phyloP scores from a whole-genome alignment of 169 alveolate species.

The Eimeria necatrix region DNA sequence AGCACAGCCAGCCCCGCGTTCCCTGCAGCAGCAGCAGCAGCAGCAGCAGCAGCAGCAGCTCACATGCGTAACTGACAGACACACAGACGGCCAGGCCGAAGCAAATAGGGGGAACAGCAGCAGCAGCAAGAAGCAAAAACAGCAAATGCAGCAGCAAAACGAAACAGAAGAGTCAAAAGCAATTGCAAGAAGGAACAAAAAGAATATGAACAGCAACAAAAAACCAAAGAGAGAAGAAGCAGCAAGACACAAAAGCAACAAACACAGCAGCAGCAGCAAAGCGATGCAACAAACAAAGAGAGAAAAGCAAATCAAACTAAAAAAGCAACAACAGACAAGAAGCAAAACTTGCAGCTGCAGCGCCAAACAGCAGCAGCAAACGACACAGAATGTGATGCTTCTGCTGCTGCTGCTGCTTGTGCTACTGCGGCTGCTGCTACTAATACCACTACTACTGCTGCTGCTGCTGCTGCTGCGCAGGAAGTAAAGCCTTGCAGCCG shows the following conservation, averaged over 20 bases:
- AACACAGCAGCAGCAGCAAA: not conserved
- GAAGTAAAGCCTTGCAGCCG: no score
- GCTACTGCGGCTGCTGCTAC: not conserved
- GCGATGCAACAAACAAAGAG: not conserved
- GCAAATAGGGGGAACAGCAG: not conserved
- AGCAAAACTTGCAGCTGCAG: no score
- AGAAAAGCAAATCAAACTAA: no score
- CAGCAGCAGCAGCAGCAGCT: not conserved
- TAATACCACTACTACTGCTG: not conserved
- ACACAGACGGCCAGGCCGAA: no score
- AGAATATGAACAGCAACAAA: no score
- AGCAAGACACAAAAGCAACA: no score
- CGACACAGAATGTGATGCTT: no score
- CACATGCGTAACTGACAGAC: not conserved
- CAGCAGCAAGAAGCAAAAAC: not conserved
- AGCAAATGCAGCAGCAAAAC: not conserved
- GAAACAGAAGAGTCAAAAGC: not conserved
- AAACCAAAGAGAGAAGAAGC: no score
- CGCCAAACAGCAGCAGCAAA: no score
- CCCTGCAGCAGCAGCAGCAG: not conserved
- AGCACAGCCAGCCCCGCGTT: not conserved
- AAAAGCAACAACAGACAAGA: no score
- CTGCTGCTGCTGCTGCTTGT: no score
- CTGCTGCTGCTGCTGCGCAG: conserved; percentile 30
- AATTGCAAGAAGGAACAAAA: no score